Base-by-base conservation (phyloP, 768 basidiomycete genomes). In the Tulasnella sp. region DNA sequence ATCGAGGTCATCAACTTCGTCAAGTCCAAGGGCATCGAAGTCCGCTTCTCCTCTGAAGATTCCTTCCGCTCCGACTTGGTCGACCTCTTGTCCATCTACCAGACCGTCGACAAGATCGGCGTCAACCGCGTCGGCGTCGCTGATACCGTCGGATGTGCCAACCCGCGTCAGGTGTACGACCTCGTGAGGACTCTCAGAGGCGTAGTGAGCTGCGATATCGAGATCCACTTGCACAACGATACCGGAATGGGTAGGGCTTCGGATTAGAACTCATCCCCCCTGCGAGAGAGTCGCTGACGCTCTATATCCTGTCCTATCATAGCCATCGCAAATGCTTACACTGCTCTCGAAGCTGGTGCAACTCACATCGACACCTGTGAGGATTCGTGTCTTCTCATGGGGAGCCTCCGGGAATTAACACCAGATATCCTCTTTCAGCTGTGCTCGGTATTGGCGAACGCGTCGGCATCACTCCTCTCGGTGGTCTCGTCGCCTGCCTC, bases 21-120 rank as follows among this genome's bases (percentile, higher is more conserved):
- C 89, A 99, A 99, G 89, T 96, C 93, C 87, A 99, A 98, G 92
- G 92, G 92, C 79, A 97, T 99, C 83, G 98, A 99, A 87, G 95
- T 99, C 84, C 95, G 98, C 79, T 99, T 99, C 90, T 99, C 98
- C 5, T 96, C 97, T 39, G 98, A 99, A 85, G 98, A 99, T 84
- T 98, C 96, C 26, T 99, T 99, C 94, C 94, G 98, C 81, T 98
- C 96, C 81, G 97, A 99, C 86, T 91, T 99, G 79, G 98, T 99
- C 85, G 98, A 99, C 86, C 89, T 99, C 69, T 88, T 99, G 61
- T 96, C 95, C 29, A 98, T 99, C 86, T 99, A 99, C 88, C 95
- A 97, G 85, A 96, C 97, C 71, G 98, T 99, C 72, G 98, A 99
- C 87, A 98, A 98, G 88, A 95, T 99, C 82, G 97, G 97, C 76